Evolutionary conservation across 768 basidiomycete genomes (phyloP).

Genomic region (Boletus tylopilopsis): DNA sequence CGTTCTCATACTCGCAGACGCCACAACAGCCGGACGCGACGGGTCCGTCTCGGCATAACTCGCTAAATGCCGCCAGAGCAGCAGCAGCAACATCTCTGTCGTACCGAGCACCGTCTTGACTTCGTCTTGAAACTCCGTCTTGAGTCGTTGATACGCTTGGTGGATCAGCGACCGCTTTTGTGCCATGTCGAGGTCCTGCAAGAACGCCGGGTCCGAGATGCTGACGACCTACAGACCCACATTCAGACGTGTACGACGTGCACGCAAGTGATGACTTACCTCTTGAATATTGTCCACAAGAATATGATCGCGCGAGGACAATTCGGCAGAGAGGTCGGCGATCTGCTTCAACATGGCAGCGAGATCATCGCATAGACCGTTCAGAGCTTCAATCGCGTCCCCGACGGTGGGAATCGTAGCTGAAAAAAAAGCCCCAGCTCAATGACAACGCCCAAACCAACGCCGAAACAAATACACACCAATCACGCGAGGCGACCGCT

Average conservation of each 20-base stretch:
- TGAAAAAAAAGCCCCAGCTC: slow-evolving; percentile 20
- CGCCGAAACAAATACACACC: slow-evolving; percentile 36
- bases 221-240: slow-evolving; percentile 41
- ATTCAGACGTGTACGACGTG: neutral
- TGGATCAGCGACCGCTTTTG: slow-evolving; percentile 68
- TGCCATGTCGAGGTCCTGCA: slow-evolving; percentile 62
- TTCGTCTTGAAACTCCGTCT: slow-evolving; percentile 36
- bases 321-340: slow-evolving; percentile 61
- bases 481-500: slow-evolving; percentile 53
- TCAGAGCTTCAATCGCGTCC: slow-evolving; percentile 65
- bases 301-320: slow-evolving; percentile 69
- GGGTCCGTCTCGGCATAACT: slow-evolving; percentile 49
- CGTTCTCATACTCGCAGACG: slow-evolving; percentile 36
- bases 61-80: slow-evolving; percentile 77
- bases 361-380: slow-evolving; percentile 60
- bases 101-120: slow-evolving; percentile 62
- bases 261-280: slow-evolving; percentile 34
- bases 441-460: neutral
- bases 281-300: slow-evolving; percentile 69
- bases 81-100: slow-evolving; percentile 73
- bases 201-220: slow-evolving; percentile 48
- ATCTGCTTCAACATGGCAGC: slow-evolving; percentile 61
- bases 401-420: slow-evolving; percentile 76
- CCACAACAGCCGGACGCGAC: slow-evolving; percentile 1
- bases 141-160: slow-evolving; percentile 53